Percentiles rank a stretch among this genome's conserved stretches.
phyloP scores from a whole-genome alignment of 139 green algal species.

The Astrephomene gubernaculifera region DNA sequence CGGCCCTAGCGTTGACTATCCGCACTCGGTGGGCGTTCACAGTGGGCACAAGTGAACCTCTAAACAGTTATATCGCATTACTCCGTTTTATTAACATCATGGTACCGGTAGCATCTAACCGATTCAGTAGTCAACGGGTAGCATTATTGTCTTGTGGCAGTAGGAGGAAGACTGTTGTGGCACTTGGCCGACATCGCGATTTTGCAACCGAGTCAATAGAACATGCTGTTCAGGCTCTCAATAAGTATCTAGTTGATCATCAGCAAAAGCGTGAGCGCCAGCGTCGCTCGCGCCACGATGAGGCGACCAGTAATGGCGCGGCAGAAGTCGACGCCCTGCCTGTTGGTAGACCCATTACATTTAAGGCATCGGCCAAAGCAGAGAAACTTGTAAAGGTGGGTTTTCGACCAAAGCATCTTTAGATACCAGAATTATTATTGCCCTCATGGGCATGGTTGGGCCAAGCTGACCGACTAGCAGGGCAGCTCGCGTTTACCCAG shows the following conservation, averaged over 20 bases:
- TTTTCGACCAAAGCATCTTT: too few relatives aligned
- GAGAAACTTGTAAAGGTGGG: slow-evolving; percentile 31
- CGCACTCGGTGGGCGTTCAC: too few relatives aligned
- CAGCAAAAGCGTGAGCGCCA: background rate
- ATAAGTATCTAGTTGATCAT: slow-evolving; percentile 19
- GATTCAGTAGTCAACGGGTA: too few relatives aligned
- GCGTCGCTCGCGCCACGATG: background rate
- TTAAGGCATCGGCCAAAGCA: slow-evolving; percentile 3
- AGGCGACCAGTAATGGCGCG: background rate
- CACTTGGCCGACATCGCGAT: background rate
- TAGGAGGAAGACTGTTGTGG: background rate
- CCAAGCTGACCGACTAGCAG: too few relatives aligned
- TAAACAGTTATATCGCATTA: too few relatives aligned
- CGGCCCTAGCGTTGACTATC: too few relatives aligned
- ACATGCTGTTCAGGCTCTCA: slow-evolving; percentile 24
- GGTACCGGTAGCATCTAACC: too few relatives aligned
- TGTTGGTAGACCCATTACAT: slow-evolving; percentile 9
- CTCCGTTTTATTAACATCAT: too few relatives aligned
- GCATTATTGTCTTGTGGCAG: background rate
- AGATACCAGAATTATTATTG: too few relatives aligned
- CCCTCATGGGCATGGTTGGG: too few relatives aligned
- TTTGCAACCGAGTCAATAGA: slow-evolving; percentile 17
- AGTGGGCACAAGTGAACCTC: too few relatives aligned
- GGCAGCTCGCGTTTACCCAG: too few relatives aligned
- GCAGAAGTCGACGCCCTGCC: background rate